Conservation (phyloP, 768 basidiomycete species). For the Hericium coralloides region DNA sequence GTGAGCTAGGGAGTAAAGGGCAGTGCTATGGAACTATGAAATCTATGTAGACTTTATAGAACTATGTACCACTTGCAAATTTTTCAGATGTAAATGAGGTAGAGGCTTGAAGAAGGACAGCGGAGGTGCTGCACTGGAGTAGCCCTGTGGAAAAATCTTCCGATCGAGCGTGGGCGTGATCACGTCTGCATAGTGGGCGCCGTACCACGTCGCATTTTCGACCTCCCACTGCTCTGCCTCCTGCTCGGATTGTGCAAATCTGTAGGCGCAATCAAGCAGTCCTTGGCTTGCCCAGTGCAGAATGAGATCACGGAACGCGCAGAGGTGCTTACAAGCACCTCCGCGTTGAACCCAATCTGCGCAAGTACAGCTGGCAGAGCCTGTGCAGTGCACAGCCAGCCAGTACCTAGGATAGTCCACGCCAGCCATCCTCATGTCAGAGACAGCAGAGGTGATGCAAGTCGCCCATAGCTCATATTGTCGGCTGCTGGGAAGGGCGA, state of each 20-base stretch:
- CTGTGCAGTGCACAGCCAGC: not conserved
- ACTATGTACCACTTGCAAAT: no score
- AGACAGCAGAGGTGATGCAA: not conserved
- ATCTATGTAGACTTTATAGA: no score
- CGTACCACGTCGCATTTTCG: not conserved
- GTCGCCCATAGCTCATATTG: conserved; percentile 6
- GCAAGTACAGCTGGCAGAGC: not conserved
- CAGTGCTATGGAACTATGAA: no score
- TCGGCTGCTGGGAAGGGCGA: not conserved
- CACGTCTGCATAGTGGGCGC: not conserved
- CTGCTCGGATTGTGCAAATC: not conserved
- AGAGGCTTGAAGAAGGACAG: no score
- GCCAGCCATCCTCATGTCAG: not conserved
- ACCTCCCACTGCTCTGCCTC: not conserved
- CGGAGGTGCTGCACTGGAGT: not conserved
- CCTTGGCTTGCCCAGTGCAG: not conserved
- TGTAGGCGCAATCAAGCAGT: not conserved
- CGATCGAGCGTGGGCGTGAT: not conserved
- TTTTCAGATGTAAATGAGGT: no score
- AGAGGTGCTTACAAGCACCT: not conserved
- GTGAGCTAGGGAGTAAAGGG: no score
- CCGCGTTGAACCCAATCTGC: not conserved
- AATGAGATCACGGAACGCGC: not conserved
- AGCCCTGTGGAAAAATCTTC: not conserved
- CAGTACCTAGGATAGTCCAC: not conserved